phyloP scores from a whole-genome alignment of 148 eudicot species.

The Dianthus caryophyllus region DNA sequence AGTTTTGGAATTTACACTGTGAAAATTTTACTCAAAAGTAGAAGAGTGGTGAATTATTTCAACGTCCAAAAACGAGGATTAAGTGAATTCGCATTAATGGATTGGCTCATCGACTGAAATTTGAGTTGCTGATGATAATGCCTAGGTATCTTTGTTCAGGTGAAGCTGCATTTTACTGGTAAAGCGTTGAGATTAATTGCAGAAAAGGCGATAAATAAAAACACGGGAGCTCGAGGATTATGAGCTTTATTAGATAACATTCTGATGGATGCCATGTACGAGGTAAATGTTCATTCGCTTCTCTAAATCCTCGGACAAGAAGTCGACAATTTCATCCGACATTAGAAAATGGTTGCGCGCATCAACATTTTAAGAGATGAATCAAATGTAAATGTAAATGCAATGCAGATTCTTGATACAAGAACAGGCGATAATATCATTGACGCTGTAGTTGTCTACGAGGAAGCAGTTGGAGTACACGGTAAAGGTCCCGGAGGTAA shows the following conservation, averaged over 20 bases:
- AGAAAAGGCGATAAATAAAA: constrained; percentile 64
- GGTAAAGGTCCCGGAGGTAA: constrained; percentile 62
- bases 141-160: constrained; percentile 36
- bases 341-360: not conserved
- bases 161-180: constrained; percentile 76
- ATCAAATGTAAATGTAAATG: not conserved
- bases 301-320: not conserved
- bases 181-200: constrained; percentile 80
- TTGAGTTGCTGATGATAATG: not conserved
- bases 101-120: too few species aligned
- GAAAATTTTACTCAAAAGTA: too few species aligned
- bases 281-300: constrained; percentile 41
- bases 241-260: constrained; percentile 79
- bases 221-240: constrained; percentile 95
- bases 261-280: constrained; percentile 88
- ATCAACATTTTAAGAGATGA: not conserved
- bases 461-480: constrained; percentile 63
- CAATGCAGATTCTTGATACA: constrained; percentile 77
- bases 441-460: constrained; percentile 82
- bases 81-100: too few species aligned
- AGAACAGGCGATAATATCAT: constrained; percentile 67
- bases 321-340: not conserved
- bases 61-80: too few species aligned
- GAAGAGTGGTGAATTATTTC: too few species aligned
- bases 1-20: too few species aligned